These are phyloP conservation scores for Coprinellus micaceus DNA, from an alignment of 768 basidiomycete species.

Conservation along the genomic window DNA sequence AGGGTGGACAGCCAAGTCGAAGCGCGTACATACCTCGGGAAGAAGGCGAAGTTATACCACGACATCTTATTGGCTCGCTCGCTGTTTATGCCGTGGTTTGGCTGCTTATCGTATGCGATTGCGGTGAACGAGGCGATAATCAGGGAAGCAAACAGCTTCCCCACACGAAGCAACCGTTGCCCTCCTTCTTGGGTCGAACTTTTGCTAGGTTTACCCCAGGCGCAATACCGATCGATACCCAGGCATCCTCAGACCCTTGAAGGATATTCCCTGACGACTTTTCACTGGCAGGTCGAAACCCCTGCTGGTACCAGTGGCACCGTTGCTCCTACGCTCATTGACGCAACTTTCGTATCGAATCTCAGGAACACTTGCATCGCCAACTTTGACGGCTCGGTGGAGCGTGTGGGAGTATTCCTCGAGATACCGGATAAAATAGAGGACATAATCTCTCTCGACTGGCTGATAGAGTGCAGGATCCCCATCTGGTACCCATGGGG, in stretches of 20 bases:
- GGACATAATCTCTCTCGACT: neutral
- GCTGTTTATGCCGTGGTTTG: neutral
- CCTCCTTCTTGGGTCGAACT: neutral
- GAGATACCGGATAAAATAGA: neutral
- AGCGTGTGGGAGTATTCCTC: neutral
- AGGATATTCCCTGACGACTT: too few relatives aligned
- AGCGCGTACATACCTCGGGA: neutral
- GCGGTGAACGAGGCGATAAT: neutral
- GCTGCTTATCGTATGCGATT: neutral
- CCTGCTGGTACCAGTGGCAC: too few relatives aligned
- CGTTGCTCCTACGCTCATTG: too few relatives aligned
- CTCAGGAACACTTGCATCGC: neutral
- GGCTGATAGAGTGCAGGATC: neutral
- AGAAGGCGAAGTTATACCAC: neutral
- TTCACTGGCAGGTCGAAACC: too few relatives aligned
- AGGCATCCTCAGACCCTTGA: too few relatives aligned
- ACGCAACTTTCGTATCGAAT: neutral
- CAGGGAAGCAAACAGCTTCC: neutral
- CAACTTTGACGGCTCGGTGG: neutral
- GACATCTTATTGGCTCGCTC: neutral
- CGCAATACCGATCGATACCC: too few relatives aligned
- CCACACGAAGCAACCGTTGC: neutral
- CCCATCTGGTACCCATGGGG: slow-evolving; percentile 1
- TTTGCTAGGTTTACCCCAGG: neutral
- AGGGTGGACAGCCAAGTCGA: neutral